Base-by-base conservation (phyloP, 805 yeast genomes). In the Metschnikowia cerradonensis region DNA sequence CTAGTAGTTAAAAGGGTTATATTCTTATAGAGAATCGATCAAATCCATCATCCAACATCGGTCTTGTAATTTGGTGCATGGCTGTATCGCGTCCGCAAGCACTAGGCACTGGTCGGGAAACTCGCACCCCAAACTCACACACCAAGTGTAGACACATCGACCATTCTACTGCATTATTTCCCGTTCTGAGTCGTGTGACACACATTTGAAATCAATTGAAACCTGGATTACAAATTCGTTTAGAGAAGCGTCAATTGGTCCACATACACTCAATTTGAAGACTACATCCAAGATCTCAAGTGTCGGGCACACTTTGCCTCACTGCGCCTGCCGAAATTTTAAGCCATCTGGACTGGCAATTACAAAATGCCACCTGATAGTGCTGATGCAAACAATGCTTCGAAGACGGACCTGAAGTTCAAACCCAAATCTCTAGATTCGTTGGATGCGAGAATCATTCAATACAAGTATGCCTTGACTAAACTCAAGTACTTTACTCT, bases 361-460 rank as follows among this genome's bases (percentile, higher is more conserved):
- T n/a, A 42, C 36, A 34, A 6, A 13, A 42, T 42, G 45, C n/a
- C 19, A n/a, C 14, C 45, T 20, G 45, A 22, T 8, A 10, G 6
- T 6, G 13, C 22, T 6, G 15, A 33, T 33, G 45, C 15, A 20
- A n/a, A 8, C 14, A 14, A 32, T 32, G 23, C 19, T 13, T 22
- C 26, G 38, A 42, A 19, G 14, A n/a, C 14, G 20, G 31, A 20
- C 17, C 31, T 42, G 45, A 33, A 42, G n/a, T 42, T 42, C 38
- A 42, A 32, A 13, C 55, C 55, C 5, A 34, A 47, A 19, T 44
- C 39, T 15, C 40, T 58, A 40, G 79, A 77, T 57, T 68, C 79
- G 1, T 67, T 76, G 44, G 90, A 84, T 55, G 80, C 82, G 13
- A 77, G 77, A 53, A 71, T 82, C 20, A 64, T 84, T 3, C 88